These are phyloP conservation scores for Neoscytalidium dimidiatum DNA, from an alignment of 2,329 filamentous ascomycete genomes.

Conservation along the genomic window DNA sequence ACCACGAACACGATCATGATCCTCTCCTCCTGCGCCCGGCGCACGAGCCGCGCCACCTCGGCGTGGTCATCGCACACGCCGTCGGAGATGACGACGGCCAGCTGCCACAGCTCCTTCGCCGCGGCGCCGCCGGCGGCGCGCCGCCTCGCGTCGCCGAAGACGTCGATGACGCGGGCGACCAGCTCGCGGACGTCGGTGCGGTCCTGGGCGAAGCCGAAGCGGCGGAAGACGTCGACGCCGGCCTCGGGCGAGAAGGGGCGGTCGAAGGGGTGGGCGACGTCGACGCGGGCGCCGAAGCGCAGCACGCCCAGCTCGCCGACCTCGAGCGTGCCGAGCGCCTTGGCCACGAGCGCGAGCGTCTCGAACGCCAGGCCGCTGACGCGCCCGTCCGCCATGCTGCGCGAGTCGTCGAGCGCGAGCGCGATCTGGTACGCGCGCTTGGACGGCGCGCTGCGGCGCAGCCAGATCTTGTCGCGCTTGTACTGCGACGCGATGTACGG, in stretches of 20 bases:
- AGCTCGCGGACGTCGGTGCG: constrained; percentile 83
- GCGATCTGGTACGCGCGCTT: constrained; percentile 97
- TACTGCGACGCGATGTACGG: constrained; percentile 98
- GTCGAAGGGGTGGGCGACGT: constrained; percentile 83
- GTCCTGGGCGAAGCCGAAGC: constrained; percentile 82
- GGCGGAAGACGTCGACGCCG: constrained; percentile 79
- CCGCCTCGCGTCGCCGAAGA: constrained; percentile 76
- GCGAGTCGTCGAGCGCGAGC: constrained; percentile 94
- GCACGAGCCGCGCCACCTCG: constrained; percentile 75
- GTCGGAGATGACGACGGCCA: constrained; percentile 90
- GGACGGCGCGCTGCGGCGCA: constrained; percentile 86
- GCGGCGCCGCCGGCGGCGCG: constrained; percentile 49
- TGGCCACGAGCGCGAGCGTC: constrained; percentile 87
- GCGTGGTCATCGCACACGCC: constrained; percentile 91
- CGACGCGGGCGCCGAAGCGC: constrained; percentile 82
- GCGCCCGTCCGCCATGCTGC: constrained; percentile 83
- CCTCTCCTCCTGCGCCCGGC: constrained; percentile 86
- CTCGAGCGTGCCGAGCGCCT: constrained; percentile 87
- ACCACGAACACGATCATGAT: constrained; percentile 99
- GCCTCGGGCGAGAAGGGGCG: constrained; percentile 79
- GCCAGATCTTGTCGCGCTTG: constrained; percentile 99
- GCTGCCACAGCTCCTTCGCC: constrained; percentile 75
- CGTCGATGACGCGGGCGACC: constrained; percentile 73
- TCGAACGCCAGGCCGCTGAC: constrained; percentile 84
- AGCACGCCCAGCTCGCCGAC: constrained; percentile 90